Evolutionary conservation across 331 rosid species (phyloP).

Genomic region (Malus hybrid): DNA sequence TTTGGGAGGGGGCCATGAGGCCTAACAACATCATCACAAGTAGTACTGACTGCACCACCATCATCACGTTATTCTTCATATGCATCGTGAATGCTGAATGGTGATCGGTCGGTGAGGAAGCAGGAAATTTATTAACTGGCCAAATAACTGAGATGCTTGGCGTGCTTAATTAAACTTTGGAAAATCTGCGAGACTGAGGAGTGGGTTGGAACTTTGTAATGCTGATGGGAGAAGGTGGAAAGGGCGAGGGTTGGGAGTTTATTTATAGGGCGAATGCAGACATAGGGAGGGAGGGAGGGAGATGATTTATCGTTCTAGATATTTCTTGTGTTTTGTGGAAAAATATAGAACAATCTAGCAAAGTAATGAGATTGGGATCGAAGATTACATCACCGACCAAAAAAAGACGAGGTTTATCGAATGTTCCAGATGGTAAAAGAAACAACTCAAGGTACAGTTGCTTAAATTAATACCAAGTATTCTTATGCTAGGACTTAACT

Average conservation of each 20-base stretch:
- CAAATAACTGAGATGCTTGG: no score
- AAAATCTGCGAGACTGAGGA: not conserved
- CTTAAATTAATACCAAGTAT: no score
- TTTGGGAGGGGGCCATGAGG: not conserved
- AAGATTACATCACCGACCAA: no score
- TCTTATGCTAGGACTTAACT: no score
- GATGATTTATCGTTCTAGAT: not conserved
- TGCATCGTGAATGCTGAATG: not conserved
- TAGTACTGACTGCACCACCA: not conserved
- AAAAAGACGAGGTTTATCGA: no score
- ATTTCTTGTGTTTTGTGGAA: not conserved
- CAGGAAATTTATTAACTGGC: not conserved
- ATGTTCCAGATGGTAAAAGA: no score
- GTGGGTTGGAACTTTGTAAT: not conserved
- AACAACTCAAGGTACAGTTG: no score
- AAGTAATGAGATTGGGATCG: no score
- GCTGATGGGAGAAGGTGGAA: not conserved
- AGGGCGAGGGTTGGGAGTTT: not conserved
- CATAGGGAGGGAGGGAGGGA: not conserved
- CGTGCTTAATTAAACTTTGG: fast-evolving
- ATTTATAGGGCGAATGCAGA: not conserved
- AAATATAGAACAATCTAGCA: not conserved
- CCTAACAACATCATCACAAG: not conserved
- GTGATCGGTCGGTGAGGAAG: not conserved
- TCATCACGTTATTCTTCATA: not conserved